Evolutionary conservation across 2,329 filamentous ascomycete species (phyloP), one percentile per base, ranked within the genome.

Genomic region (Xylaria sp.): DNA sequence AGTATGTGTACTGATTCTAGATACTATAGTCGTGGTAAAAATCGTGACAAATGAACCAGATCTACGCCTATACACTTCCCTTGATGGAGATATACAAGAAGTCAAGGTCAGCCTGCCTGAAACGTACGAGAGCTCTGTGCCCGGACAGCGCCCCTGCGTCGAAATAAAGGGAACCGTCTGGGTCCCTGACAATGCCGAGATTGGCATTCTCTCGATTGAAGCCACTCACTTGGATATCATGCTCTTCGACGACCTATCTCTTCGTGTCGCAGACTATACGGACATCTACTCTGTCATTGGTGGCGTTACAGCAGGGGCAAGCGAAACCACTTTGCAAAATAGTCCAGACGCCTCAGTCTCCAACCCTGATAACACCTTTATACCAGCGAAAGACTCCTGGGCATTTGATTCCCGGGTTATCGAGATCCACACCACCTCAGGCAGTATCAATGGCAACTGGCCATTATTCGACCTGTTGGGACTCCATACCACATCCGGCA

Each of bases 401-500:
- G 70, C 72, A 7, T 77, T 88, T 55, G 76, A 82, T 64, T 83
- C 83, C 0, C 81, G 83, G 39, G 73, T 80, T 59, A 82, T 85
- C 64, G 74, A 79, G 33, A 79, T 85, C 15, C 71, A 75, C 31
- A 84, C 85, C 20, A 80, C 81, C 2, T 81, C 84, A 1, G 84
- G 84, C 8, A 59, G 76, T 15, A 82, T 89, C 69, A 67, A 68
- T 15, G 86, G 86, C 36, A 82, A 80, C 75, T 88, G 84, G 79
- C 84, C 86, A 0, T 78, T 88, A 1, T 85, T 83, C 74, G 84
- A 87, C 72, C 76, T 81, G 36, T 80, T 89, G 13, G 77, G 79
- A 20, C 75, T 88, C n/a, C 72, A 77, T 20, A 82, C 83, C 8
- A 78, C 79, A 0, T 84, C 86, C 0, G 86, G 86, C 56, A 72